Base-by-base conservation (phyloP, 495 filamentous ascomycete species). In the Ascodesmis nigricans region DNA sequence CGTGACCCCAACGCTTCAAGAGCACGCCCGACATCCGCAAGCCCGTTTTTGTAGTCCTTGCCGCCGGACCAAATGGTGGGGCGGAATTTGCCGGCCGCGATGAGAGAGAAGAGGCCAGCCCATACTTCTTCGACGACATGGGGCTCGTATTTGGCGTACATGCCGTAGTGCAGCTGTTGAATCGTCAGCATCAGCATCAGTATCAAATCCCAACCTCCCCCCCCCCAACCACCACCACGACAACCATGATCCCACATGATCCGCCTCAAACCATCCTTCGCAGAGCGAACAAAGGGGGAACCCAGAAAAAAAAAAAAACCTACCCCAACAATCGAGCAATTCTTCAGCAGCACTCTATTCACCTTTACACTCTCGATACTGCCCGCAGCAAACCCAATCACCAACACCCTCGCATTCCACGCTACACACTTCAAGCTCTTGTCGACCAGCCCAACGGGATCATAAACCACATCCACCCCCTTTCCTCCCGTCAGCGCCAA, bases 101-200 rank as follows among this genome's bases (percentile, higher is more conserved):
- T 73, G 37, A 95, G 49, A 48, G 71, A 61, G 55, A 74, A 75
- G 29, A 95, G 63, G 1, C 76, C 82, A 34, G 71, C 50, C 84
- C 84, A 95, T 1, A 92, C 82, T 3, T 47, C 54, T 14, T 60
- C 61, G 0, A 87, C 67, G 4, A 65, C 76, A 54, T 73, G 66
- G 31, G 58, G 68, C 60, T 91, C 80, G 42, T 69, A 65, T 21
- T 57, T 63, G 1, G 71, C 61, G 61, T 91, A 95, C 54, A 67
- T 62, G 1, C 84, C 84, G 83, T 83, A 95, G 54, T 91, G 80
- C n/a, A n/a, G n/a, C n/a, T n/a, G n/a, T n/a, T n/a, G n/a, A n/a
- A n/a, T n/a, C n/a, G n/a, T n/a, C n/a, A n/a, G n/a, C n/a, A n/a
- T n/a, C n/a, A n/a, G n/a, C n/a, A n/a, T n/a, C n/a, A n/a, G n/a